Base-by-base conservation (phyloP, 2,329 filamentous ascomycete genomes). In the Arachnomyces sp. region DNA sequence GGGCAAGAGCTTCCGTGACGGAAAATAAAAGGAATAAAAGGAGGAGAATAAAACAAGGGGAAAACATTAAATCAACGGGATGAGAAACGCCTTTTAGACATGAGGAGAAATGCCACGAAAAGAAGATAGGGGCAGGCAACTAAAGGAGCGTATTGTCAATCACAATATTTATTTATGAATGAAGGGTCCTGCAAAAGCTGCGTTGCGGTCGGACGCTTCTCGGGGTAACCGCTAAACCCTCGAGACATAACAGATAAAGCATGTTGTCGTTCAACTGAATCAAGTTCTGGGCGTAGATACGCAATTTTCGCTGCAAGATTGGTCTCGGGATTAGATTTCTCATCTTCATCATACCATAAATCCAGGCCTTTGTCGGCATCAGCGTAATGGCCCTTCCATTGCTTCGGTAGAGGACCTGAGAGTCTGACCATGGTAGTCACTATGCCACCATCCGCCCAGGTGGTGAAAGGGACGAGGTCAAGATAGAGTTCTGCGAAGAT, bases 231-330 rank as follows among this genome's bases (percentile, higher is more conserved):
- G 3, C 14, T 29, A 31, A 31, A 31, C 18, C 25, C 36, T 38
- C 21, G 13, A 7, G 13, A 9, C 25, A 38, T 31, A 8, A 38
- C 18, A 17, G 36, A 38, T 16, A 31, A 15, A 4, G n/a, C 28
- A 45, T 43, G 46, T 30, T 50, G 25, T 41, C 40, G 47, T 44
- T 58, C 52, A 33, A 38, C 25, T 16, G 34, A 37, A 43, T 55
- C 51, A 35, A 40, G 36, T 4, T 56, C 50, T 2, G 48, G 44
- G 42, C 17, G 38, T 9, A 14, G 3, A 25, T 11, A n/a, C 34
- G 30, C 38, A 8, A 39, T 21, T 4, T 12, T 9, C 28, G 38
- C 18, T 28, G 17, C 3, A 33, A 39, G 17, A 6, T 8, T 15
- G 12, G n/a, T 15, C 5, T 25, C 21, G 7, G 31, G 31, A 28